Base-by-base conservation (phyloP, 306 rosid genomes). In the Echinosophora koreensis region DNA sequence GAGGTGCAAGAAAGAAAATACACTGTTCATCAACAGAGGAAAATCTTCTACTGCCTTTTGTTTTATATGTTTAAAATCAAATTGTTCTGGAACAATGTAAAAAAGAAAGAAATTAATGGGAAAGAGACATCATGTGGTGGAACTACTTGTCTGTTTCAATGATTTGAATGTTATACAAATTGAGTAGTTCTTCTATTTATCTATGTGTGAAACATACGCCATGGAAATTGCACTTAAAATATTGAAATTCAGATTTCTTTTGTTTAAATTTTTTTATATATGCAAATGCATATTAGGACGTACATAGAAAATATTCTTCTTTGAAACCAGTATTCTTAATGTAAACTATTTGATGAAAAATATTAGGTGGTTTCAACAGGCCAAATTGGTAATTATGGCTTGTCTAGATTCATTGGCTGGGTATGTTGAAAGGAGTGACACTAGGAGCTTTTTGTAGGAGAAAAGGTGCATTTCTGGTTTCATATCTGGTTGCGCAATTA, bases 1-100 rank as follows among this genome's bases (percentile, higher is more conserved):
- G 58, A 12, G 15, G 4, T 63, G 16, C 58, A 42, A 35, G 55
- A 73, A 34, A 9, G 46, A 46, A 66, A 27, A 66, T 28, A 30
- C 35, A 34, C 38, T 74, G 61, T 66, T 74, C 71, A 49, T 35
- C 52, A 55, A 54, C 60, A 15, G 38, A 79, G 67, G 59, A 35
- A 62, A 49, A 63, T 42, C 22, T 72, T 62, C 47, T 76, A 49
- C 55, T 62, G 68, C 11, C 72, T 76, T 61, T 56, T 13, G 5
- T 63, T 61, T 69, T 61, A 66, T 49, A 59, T 22, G 15, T 32
- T 50, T 66, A 0, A 39, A 74, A 59, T 52, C 35, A 59, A 58
- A 44, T 41, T 81, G 17, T 60, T 69, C 52, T 76, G 8, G 4
- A 50, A 49, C 71, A 47, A 67, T 35, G 17, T n/a, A 18, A 55